Evolutionary conservation across 768 basidiomycete genomes (phyloP).

Genomic region (Auricularia auricula-judae): DNA sequence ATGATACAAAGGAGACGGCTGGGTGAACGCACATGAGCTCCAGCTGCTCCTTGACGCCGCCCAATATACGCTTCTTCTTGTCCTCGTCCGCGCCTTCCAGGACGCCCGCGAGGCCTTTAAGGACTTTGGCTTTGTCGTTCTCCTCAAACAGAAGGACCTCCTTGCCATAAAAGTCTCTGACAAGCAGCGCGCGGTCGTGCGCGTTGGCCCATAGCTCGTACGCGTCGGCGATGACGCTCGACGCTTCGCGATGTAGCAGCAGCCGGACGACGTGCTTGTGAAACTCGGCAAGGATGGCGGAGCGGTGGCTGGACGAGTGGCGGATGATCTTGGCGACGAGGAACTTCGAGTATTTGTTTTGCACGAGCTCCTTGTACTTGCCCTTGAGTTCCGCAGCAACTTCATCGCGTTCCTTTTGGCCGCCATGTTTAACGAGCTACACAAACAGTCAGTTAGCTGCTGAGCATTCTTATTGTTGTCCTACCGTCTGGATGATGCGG

Average conservation of each 20-base stretch:
- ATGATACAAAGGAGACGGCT: constrained; percentile 16
- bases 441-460: background rate
- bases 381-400: constrained; percentile 79
- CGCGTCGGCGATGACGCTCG: constrained; percentile 73
- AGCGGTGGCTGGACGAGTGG: constrained; percentile 39
- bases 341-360: constrained; percentile 91
- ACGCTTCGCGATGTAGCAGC: constrained; percentile 76
- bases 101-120: constrained; percentile 49
- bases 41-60: constrained; percentile 62
- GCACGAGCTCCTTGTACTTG: constrained; percentile 61
- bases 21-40: constrained; percentile 43
- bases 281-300: constrained; percentile 69
- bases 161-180: constrained; percentile 86
- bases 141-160: constrained; percentile 68
- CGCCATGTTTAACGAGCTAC: constrained; percentile 66
- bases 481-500: constrained; percentile 59
- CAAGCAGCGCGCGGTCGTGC: constrained; percentile 67
- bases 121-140: constrained; percentile 37
- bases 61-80: constrained; percentile 53
- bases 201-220: constrained; percentile 83
- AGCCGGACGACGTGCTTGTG: constrained; percentile 64
- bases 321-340: constrained; percentile 72
- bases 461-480: background rate
- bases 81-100: constrained; percentile 52
- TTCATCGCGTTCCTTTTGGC: constrained; percentile 61